Conservation (phyloP, 352 stramenopile genomes). For the Pythium coloratum region DNA sequence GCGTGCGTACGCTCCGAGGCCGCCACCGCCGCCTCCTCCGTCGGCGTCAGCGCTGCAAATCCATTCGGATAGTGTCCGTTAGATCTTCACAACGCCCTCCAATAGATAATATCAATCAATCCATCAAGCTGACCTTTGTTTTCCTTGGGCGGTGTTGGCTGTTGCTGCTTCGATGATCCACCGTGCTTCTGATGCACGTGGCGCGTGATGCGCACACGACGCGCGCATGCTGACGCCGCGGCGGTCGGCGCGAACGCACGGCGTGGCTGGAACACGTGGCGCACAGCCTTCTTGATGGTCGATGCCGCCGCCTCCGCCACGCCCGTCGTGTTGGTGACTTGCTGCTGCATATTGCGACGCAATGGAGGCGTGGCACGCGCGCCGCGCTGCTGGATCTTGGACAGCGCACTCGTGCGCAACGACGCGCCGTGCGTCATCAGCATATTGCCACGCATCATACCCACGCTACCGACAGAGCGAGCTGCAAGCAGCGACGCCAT, state of each 20-base stretch:
- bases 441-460: neutral
- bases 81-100: no score
- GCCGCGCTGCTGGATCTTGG: conserved; percentile 28
- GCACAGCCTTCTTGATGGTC: conserved; percentile 14
- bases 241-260: neutral
- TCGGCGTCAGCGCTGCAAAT: conserved; percentile 12
- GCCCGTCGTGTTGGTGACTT: neutral
- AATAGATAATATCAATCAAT: neutral
- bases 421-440: conserved; percentile 9
- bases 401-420: conserved; percentile 14
- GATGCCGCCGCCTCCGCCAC: neutral
- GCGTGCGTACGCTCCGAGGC: conserved; percentile 37
- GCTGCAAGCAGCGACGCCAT: conserved; percentile 9
- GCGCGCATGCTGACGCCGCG: neutral
- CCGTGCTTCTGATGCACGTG: conserved; percentile 18
- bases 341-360: conserved; percentile 29
- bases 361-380: conserved; percentile 29
- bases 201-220: conserved; percentile 18
- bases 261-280: conserved; percentile 1
- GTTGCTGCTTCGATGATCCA: neutral
- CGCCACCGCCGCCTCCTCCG: conserved; percentile 28
- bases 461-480: neutral
- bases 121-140: neutral
- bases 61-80: no score
- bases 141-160: conserved; percentile 5